These are phyloP conservation scores for Chiua virens DNA, from an alignment of 768 basidiomycete genomes.

Conservation along the genomic window DNA sequence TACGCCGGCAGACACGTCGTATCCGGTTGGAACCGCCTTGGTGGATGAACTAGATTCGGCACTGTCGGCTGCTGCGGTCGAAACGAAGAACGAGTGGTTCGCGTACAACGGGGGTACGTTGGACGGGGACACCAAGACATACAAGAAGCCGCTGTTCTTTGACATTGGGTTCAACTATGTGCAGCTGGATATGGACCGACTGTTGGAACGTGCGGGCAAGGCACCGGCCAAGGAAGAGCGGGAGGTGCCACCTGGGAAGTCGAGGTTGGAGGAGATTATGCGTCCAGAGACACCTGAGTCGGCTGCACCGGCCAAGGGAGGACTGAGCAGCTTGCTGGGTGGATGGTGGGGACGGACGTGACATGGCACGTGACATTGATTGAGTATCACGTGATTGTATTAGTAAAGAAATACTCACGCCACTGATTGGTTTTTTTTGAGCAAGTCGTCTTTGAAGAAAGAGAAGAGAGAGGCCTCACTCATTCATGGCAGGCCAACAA, in stretches of 20 bases:
- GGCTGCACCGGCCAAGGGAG: constrained; percentile 44
- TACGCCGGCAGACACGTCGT: constrained; percentile 44
- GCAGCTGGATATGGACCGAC: constrained; percentile 76
- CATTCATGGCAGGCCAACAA: constrained; percentile 23
- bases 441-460: not conserved
- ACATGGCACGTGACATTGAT: constrained; percentile 4
- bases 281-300: constrained; percentile 51
- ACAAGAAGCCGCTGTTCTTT: constrained; percentile 89
- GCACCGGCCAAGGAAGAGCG: constrained; percentile 18
- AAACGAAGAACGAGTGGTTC: constrained; percentile 77
- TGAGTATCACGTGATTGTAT: constrained; percentile 15
- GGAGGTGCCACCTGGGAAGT: constrained; percentile 38
- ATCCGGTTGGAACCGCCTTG: constrained; percentile 45
- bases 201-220: constrained; percentile 73
- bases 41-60: constrained; percentile 54
- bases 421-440: constrained; percentile 24
- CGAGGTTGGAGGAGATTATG: constrained; percentile 55
- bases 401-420: constrained; percentile 18
- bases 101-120: constrained; percentile 67
- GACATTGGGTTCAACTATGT: constrained; percentile 94
- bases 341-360: constrained; percentile 74
- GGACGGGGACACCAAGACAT: constrained; percentile 43
- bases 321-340: constrained; percentile 67
- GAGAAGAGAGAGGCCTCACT: constrained; percentile 3
- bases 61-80: constrained; percentile 46